Evolutionary conservation across 1,284 basidiomycete species (phyloP).

Genomic region (Irpex rosettiformis): DNA sequence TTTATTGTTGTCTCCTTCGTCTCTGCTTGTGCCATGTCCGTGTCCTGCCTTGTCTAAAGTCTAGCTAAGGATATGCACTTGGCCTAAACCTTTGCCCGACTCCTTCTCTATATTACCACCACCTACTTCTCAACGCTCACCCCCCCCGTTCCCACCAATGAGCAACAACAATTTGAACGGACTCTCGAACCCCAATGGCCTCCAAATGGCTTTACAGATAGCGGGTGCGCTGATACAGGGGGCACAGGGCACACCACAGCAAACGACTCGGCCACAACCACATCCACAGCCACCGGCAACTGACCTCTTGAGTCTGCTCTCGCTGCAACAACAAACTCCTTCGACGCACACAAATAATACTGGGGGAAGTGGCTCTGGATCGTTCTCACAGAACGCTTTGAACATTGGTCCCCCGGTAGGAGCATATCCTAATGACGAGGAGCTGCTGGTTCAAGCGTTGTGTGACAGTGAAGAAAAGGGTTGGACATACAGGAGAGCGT

Average conservation of each 20-base stretch:
- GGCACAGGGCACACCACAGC: not conserved
- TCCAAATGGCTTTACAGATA: constrained; percentile 1
- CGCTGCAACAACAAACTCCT: not conserved
- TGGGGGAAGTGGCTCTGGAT: not conserved
- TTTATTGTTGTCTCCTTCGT: not conserved
- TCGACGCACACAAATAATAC: not conserved
- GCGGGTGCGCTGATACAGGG: not conserved
- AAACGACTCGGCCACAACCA: not conserved
- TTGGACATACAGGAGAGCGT: constrained; percentile 37
- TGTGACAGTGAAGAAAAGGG: constrained; percentile 31
- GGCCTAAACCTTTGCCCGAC: not conserved
- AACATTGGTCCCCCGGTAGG: constrained; percentile 54
- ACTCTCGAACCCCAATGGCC: not conserved
- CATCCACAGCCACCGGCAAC: not conserved
- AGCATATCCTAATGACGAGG: constrained; percentile 45
- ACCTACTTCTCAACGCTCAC: not conserved
- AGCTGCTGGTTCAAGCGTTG: constrained; percentile 44
- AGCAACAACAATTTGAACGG: not conserved
- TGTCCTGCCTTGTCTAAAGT: not conserved
- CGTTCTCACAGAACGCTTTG: constrained; percentile 27
- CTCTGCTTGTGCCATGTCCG: not conserved
- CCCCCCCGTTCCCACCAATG: not conserved
- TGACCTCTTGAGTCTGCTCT: not conserved
- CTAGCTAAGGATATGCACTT: no score
- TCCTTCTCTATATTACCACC: not conserved